Evolutionary conservation across 1,284 basidiomycete genomes (phyloP), one percentile per base, ranked within the genome.

Genomic region (Ganoderma meredithae): DNA sequence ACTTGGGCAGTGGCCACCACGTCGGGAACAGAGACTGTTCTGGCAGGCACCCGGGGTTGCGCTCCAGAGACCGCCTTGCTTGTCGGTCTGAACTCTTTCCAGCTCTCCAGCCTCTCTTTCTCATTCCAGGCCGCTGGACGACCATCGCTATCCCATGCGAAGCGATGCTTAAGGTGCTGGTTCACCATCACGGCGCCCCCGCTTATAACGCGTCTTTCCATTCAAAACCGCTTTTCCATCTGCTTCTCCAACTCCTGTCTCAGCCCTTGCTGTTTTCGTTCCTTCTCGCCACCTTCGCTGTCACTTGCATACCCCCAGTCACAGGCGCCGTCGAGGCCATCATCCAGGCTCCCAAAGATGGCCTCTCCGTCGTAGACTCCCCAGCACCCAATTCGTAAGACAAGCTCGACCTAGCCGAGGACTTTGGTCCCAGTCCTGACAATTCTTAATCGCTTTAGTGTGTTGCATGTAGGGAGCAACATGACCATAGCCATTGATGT

Each of bases 281-380:
- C 65, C 17, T 66, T 70, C n/a, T 69, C 40, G 67, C 36, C 39
- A 41, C 67, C 25, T 61, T 69, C 41, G 65, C 64, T 56, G 17
- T 59, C 43, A 61, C 56, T 31, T 36, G 10, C n/a, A 56, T 70
- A 65, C 62, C 60, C 40, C 36, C 67, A 60, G 76, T 69, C 62
- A 52, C 67, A 59, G 76, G 67, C 63, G 52, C 56, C 25, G 79
- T 77, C 22, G 80, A 81, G 61, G 71, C 68, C 41, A 63, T 78
- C 3, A 71, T 74, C 1, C 85, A 85, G 72, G 77, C 77, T 25
- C 83, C 82, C 73, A 85, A 85, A 7, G 77, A 82, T 64, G 85
- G 83, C 5, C 79, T 88, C n/a, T 79, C 85, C 12, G 84, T 86
- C 63, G 79, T 86, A 44, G 81, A 86, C 74, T 78, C 83, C 3